Percentiles rank a stretch among this genome's conserved stretches.
phyloP scores from a whole-genome alignment of 2,329 filamentous ascomycete genomes.

The Hypoxylon sp. region DNA sequence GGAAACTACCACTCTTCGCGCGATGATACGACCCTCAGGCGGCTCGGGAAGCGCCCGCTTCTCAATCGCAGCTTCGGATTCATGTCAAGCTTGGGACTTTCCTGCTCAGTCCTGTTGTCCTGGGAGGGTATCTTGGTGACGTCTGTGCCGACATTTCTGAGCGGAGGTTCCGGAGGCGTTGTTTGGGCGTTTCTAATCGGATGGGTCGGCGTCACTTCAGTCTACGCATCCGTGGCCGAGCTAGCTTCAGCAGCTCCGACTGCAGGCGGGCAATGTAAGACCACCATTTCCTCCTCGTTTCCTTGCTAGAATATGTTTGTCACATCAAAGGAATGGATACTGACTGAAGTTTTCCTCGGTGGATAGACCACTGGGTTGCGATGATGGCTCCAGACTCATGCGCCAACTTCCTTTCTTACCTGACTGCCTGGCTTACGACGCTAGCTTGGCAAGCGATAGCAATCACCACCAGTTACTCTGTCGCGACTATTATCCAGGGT shows the following conservation, averaged over 20 bases:
- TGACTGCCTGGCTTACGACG: constrained; percentile 47
- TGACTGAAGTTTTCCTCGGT: constrained; percentile 8
- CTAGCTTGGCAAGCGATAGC: constrained; percentile 45
- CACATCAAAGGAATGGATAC: background rate
- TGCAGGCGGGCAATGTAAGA: constrained; percentile 43
- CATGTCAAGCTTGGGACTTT: constrained; percentile 44
- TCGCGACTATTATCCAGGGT: constrained; percentile 46
- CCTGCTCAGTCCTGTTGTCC: constrained; percentile 46
- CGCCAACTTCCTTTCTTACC: constrained; percentile 44
- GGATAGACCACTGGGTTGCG: constrained; percentile 45
- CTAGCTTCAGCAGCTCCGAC: constrained; percentile 45
- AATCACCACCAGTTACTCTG: constrained; percentile 37
- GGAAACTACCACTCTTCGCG: constrained; percentile 3
- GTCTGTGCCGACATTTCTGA: constrained; percentile 57
- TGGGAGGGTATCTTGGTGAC: constrained; percentile 65
- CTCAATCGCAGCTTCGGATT: constrained; percentile 43
- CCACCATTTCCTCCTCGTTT: background rate
- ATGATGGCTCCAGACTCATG: constrained; percentile 44
- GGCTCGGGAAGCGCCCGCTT: constrained; percentile 40
- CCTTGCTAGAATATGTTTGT: background rate
- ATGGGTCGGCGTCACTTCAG: constrained; percentile 61
- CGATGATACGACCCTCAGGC: constrained; percentile 24
- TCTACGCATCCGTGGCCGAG: constrained; percentile 51
- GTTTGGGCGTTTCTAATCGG: constrained; percentile 65
- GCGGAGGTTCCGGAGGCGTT: constrained; percentile 65